Evolutionary conservation across 2,329 filamentous ascomycete species (phyloP).

Genomic region (Neonectria sp.): DNA sequence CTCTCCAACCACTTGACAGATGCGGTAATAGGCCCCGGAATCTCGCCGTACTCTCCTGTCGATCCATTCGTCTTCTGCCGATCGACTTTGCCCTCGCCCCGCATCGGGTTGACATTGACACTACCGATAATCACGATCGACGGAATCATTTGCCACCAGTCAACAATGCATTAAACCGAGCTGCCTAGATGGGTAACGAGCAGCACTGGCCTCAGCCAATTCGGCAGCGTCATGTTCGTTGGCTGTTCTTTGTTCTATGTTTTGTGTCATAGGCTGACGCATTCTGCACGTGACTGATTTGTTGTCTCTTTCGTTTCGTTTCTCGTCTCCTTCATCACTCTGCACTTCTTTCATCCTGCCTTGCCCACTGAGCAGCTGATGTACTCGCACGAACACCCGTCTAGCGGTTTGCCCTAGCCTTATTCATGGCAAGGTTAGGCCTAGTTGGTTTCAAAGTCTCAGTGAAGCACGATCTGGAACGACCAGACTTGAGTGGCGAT

Average conservation of each 20-base stretch:
- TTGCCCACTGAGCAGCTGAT: not conserved
- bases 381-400: not conserved
- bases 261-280: not conserved
- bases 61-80: constrained; percentile 30
- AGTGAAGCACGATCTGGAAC: not conserved
- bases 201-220: constrained; percentile 10
- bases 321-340: not conserved
- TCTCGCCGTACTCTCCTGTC: constrained; percentile 29
- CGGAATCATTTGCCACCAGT: constrained; percentile 34
- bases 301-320: not conserved
- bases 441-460: not conserved
- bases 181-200: constrained; percentile 21
- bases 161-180: constrained; percentile 12
- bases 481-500: not conserved
- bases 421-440: not conserved
- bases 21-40: constrained; percentile 28
- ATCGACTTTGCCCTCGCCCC: constrained; percentile 32
- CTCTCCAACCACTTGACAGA: constrained; percentile 12
- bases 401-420: not conserved
- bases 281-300: not conserved
- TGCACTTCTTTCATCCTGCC: not conserved
- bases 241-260: no score
- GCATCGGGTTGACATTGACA: constrained; percentile 19
- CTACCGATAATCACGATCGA: constrained; percentile 36
- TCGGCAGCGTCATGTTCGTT: constrained; percentile 7